Percentiles rank a stretch among this genome's conserved stretches.
Evolutionary conservation across 108 stramenopile species (phyloP).

Genomic region (Nannochloropsis oceanica): DNA sequence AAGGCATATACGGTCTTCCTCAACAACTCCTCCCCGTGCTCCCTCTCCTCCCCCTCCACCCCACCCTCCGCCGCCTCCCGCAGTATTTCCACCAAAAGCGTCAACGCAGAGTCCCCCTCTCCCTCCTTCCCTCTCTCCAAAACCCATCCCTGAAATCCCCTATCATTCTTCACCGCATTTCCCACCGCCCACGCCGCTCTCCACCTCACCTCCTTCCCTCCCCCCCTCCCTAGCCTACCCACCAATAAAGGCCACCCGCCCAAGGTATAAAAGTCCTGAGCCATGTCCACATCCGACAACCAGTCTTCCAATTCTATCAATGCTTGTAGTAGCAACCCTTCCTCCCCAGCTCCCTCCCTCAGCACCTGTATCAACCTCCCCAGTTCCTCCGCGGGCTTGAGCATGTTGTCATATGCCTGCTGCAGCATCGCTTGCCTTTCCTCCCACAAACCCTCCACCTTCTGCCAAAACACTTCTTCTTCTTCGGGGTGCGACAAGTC

Average conservation of each 20-base stretch:
- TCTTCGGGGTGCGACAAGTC: background rate
- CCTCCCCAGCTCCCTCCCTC: conserved; percentile 20
- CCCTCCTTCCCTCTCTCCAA: conserved; percentile 40
- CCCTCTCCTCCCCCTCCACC: background rate
- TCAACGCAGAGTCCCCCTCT: conserved; percentile 4
- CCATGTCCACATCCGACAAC: conserved; percentile 75
- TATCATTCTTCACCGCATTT: conserved; percentile 77
- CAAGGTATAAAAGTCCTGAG: conserved; percentile 79
- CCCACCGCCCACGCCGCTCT: conserved; percentile 69
- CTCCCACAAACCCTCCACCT: conserved; percentile 60
- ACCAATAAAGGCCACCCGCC: conserved; percentile 67
- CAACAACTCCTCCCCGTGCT: background rate
- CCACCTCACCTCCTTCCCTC: conserved; percentile 43
- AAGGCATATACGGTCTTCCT: conserved; percentile 10
- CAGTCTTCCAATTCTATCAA: conserved; percentile 68
- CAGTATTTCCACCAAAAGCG: background rate
- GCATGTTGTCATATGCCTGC: conserved; percentile 22
- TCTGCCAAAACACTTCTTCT: conserved; percentile 41
- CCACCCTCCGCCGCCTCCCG: background rate
- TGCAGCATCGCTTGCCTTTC: conserved; percentile 54
- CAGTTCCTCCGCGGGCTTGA: conserved; percentile 32
- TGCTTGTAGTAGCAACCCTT: conserved; percentile 39
- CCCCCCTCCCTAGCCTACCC: conserved; percentile 37
- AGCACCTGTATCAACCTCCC: conserved; percentile 9
- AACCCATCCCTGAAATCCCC: conserved; percentile 59